phyloP scores from a whole-genome alignment of 2,329 filamentous ascomycete genomes.

The Monilinia aucupariae region DNA sequence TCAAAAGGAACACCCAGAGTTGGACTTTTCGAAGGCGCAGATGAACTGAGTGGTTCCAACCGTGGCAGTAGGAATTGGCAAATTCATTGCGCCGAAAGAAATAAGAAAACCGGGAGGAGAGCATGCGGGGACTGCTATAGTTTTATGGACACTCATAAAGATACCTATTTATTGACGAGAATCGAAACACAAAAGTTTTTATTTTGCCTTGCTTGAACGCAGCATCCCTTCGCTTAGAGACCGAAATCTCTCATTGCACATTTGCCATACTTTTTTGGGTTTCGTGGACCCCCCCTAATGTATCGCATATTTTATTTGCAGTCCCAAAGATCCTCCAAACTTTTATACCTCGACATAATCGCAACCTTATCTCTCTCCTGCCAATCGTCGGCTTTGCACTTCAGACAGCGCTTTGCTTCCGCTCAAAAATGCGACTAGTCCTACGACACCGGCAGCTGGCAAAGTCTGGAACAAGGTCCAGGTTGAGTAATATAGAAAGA shows the following conservation, averaged over 20 bases:
- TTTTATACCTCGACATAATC: neutral
- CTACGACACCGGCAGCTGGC: constrained; percentile 64
- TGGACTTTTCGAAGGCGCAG: constrained; percentile 68
- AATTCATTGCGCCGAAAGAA: neutral
- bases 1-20: constrained; percentile 61
- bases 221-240: no score
- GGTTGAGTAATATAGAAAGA: constrained; percentile 87
- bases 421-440: constrained; percentile 71
- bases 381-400: constrained; percentile 81
- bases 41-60: constrained; percentile 45
- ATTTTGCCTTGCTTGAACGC: neutral
- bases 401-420: constrained; percentile 87
- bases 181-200: neutral
- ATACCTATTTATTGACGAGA: constrained; percentile 12
- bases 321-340: constrained; percentile 4
- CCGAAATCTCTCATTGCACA: neutral
- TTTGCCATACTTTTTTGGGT: constrained; percentile 2
- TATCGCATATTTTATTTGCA: neutral
- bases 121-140: neutral
- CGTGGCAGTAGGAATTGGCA: neutral
- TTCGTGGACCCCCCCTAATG: constrained; percentile 11
- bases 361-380: constrained; percentile 41
- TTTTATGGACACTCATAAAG: neutral
- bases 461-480: constrained; percentile 92
- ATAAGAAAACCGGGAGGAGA: neutral